Conservation (phyloP, 2,329 filamentous ascomycete species). For the Aspergillus tubingensis region DNA sequence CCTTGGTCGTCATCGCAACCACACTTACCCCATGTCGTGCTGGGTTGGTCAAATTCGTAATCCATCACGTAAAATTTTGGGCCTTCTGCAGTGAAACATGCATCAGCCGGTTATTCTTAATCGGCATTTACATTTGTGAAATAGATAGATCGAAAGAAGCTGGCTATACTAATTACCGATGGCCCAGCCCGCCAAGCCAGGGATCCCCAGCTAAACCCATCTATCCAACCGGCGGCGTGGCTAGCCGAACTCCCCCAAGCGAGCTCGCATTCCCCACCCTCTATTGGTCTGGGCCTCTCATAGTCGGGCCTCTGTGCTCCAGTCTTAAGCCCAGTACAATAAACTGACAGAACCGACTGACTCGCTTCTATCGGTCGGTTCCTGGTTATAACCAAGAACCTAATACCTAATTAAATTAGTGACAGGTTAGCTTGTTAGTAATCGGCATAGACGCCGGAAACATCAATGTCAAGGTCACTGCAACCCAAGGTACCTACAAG, state of each 20-base stretch:
- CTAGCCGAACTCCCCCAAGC: background rate
- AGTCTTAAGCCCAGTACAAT: background rate
- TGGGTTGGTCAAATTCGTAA: background rate
- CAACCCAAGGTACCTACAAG: no score
- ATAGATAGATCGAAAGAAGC: no score
- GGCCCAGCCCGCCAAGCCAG: background rate
- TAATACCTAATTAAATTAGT: no score
- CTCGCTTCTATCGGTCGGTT: no score
- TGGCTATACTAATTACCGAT: background rate
- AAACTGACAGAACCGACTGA: no score
- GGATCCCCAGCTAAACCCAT: background rate
- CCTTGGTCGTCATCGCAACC: background rate
- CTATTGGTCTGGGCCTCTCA: conserved; percentile 1
- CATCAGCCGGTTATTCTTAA: background rate
- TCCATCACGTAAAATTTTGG: background rate
- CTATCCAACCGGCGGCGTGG: background rate
- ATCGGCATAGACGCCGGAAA: no score
- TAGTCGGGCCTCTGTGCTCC: background rate
- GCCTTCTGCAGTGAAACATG: background rate
- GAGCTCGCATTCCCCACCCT: background rate
- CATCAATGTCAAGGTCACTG: no score
- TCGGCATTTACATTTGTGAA: background rate
- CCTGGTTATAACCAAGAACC: no score
- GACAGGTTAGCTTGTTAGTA: no score
- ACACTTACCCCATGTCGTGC: background rate